Base-by-base conservation (phyloP, 306 rosid species). In the Cucumis hystrix region DNA sequence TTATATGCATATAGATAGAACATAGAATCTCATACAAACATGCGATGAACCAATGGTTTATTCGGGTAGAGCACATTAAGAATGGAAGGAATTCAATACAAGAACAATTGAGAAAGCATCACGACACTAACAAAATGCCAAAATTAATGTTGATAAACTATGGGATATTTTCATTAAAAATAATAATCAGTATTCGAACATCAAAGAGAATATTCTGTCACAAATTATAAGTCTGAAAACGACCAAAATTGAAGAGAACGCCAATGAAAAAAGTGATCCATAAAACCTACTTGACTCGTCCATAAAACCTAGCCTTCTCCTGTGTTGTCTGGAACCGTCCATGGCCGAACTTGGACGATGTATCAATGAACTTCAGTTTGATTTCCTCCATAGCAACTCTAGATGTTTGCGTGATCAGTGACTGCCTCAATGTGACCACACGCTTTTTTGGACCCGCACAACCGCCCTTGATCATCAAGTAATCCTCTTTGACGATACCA, bases 341-440 rank as follows among this genome's bases (percentile, higher is more conserved):
- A 69, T 92, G 97, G n/a, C 96, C 97, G 63, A 88, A 90, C 60
- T 92, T 90, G 41, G 97, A 92, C 0, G 96, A 90, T 8, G 97
- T 87, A 77, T 90, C 97, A 1, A 92, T 86, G 80, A 92, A 92
- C 87, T 90, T 92, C 63, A 88, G 80, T 47, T 86, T 88, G 78
- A 90, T 88, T 35, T 90, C 93, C 68, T 90, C 97, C 65, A 87
- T 63, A 52, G 97, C 90, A 61, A 87, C 75, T 23, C 93, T 87
- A 6, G 96, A 92, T 4, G 93, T 92, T 78, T 90, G 93, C 83
- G 90, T 92, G 66, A 88, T 72, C 0, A 92, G 83, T 10, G 96
- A 86, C 81, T 92, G 97, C 40, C 97, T 85, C 69, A 92, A 82
- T 8, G 97, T 92, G 4, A 90, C 56, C 51, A 92, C 93, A 0